phyloP scores from a whole-genome alignment of 139 green algal species.

The Tetradesmus obliquus region DNA sequence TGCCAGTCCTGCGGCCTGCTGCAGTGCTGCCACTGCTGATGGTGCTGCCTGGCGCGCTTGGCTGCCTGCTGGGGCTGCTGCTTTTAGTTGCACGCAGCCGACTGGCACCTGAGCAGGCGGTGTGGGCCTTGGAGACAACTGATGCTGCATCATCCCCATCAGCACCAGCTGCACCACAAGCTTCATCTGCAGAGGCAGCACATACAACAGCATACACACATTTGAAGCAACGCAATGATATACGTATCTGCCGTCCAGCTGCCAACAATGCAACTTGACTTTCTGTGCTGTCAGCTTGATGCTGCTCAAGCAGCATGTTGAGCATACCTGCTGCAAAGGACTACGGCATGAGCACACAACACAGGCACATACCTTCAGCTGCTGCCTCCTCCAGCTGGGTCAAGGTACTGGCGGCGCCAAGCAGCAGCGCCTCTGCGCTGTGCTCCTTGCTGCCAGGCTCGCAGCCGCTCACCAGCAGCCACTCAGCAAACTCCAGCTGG shows the following conservation, averaged over 20 bases:
- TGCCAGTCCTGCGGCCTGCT: constrained; percentile 7
- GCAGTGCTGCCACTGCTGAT: not conserved
- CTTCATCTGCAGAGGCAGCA: not conserved
- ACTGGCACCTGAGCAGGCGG: not conserved
- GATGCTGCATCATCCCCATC: constrained; percentile 1
- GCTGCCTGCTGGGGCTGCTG: constrained; percentile 18
- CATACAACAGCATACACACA: not conserved
- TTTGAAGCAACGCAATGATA: not conserved
- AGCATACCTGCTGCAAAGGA: not conserved
- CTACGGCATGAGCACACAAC: not conserved
- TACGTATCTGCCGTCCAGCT: not conserved
- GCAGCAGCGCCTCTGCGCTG: constrained; percentile 58
- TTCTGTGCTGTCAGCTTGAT: not conserved
- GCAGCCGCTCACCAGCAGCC: constrained; percentile 51
- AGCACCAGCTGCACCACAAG: not conserved
- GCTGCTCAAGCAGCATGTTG: not conserved
- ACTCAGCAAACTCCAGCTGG: constrained; percentile 61
- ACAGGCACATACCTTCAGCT: not conserved
- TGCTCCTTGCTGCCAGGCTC: constrained; percentile 51
- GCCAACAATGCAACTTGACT: not conserved
- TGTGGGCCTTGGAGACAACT: not conserved
- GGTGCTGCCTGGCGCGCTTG: not conserved
- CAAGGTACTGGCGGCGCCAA: constrained; percentile 2
- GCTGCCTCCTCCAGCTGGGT: not conserved
- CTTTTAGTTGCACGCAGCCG: not conserved